phyloP scores from a whole-genome alignment of 495 filamentous ascomycete species.

The Trichocladium antarcticum region DNA sequence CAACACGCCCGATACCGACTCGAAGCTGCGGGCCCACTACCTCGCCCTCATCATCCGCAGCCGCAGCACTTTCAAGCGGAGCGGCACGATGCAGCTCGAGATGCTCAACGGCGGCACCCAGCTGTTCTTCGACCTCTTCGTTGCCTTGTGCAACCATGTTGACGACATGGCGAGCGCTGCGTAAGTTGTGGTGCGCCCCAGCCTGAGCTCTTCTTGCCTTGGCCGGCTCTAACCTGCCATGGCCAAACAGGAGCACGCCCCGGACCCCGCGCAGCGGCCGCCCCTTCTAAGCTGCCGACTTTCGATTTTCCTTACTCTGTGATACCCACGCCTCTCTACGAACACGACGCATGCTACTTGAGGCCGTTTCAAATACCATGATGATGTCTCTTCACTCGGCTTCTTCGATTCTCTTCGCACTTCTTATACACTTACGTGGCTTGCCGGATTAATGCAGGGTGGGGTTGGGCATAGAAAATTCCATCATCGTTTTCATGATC shows the following conservation, averaged over 20 bases:
- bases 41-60: conserved; percentile 82
- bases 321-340: conserved; percentile 9
- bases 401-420: conserved; percentile 4
- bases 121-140: conserved; percentile 88
- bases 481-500: conserved; percentile 6
- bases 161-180: conserved; percentile 44
- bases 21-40: conserved; percentile 80
- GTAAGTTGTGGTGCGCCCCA: conserved; percentile 26
- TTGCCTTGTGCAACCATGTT: conserved; percentile 86
- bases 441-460: conserved; percentile 2
- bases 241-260: conserved; percentile 29
- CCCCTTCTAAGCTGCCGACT: conserved; percentile 16
- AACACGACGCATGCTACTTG: background rate
- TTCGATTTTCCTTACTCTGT: background rate
- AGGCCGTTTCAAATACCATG: conserved; percentile 8
- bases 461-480: conserved; percentile 8
- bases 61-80: conserved; percentile 76
- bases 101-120: conserved; percentile 73
- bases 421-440: too few species aligned
- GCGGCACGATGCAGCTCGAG: conserved; percentile 93
- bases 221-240: background rate
- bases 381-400: conserved; percentile 1
- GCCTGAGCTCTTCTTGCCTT: background rate
- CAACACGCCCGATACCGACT: conserved; percentile 80
- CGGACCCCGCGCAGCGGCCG: conserved; percentile 37